Evolutionary conservation across 2,329 filamentous ascomycete species (phyloP).

Genomic region (Epichloe festucae): DNA sequence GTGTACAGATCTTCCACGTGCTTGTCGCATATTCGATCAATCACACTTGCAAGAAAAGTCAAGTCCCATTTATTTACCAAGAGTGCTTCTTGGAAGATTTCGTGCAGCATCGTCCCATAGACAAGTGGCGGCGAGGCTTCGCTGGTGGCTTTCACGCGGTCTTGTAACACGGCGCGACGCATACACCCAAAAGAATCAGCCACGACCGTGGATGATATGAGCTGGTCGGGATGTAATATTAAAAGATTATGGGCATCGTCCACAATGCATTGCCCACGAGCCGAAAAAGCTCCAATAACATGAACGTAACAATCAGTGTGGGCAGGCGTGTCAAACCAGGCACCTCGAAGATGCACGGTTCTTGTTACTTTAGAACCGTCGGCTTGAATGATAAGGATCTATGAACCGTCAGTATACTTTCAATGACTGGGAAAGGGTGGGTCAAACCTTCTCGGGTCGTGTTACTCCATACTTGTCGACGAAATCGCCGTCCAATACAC

Average conservation of each 20-base stretch:
- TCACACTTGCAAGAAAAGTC: constrained; percentile 50
- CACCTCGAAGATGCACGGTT: constrained; percentile 65
- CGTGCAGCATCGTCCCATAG: constrained; percentile 87
- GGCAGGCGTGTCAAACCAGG: constrained; percentile 75
- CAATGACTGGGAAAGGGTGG: no score
- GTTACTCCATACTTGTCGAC: constrained; percentile 45
- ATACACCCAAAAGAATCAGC: constrained; percentile 93
- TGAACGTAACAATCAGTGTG: constrained; percentile 69
- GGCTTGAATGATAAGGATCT: constrained; percentile 73
- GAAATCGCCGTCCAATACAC: constrained; percentile 59
- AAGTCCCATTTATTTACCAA: constrained; percentile 71
- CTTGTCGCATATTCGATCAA: constrained; percentile 55
- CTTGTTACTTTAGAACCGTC: constrained; percentile 55
- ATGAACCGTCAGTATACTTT: constrained; percentile 9
- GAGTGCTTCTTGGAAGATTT: constrained; percentile 86
- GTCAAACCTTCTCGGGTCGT: constrained; percentile 56
- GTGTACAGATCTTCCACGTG: constrained; percentile 85
- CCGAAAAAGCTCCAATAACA: constrained; percentile 65
- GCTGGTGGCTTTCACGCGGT: constrained; percentile 83
- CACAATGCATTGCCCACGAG: constrained; percentile 60
- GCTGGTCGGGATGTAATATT: constrained; percentile 86
- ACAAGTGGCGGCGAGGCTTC: constrained; percentile 69
- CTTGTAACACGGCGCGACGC: constrained; percentile 82
- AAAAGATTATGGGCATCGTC: constrained; percentile 75
- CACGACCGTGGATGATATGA: constrained; percentile 88